Percentiles rank a stretch among this genome's conserved stretches.
phyloP scores from a whole-genome alignment of 352 stramenopile genomes.

The Pythium folliculosum region DNA sequence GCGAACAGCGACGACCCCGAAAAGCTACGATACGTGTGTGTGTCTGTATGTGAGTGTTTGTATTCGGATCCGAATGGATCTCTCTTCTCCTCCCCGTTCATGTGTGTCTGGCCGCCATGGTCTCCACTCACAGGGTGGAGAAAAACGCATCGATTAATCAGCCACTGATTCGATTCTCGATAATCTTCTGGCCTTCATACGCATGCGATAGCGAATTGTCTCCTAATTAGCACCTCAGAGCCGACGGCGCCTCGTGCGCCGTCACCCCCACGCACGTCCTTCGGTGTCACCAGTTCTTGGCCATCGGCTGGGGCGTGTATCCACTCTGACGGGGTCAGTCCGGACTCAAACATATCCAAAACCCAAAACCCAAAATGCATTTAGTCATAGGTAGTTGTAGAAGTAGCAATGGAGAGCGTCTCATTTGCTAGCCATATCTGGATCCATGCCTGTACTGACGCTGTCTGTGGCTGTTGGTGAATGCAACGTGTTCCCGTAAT shows the following conservation, averaged over 20 bases:
- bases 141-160: conserved; percentile 87
- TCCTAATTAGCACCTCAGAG: conserved; percentile 88
- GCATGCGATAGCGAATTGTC: conserved; percentile 81
- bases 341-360: conserved; percentile 75
- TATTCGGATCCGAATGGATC: background rate
- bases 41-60: conserved; percentile 17
- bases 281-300: conserved; percentile 83
- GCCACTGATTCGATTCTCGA: conserved; percentile 59
- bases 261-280: conserved; percentile 41
- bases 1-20: background rate
- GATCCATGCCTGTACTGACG: background rate
- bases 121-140: background rate
- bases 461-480: too few relatives aligned
- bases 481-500: too few relatives aligned
- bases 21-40: conserved; percentile 5
- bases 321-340: conserved; percentile 82
- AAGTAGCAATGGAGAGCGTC: too few relatives aligned
- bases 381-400: too few relatives aligned
- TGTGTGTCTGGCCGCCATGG: background rate
- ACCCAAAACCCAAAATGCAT: background rate
- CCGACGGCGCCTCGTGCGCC: conserved; percentile 19
- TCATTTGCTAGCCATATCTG: too few relatives aligned
- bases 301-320: conserved; percentile 55
- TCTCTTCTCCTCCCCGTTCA: background rate
- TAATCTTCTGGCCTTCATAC: conserved; percentile 91